Percentiles rank a stretch among this genome's conserved stretches.
phyloP scores from a whole-genome alignment of 164 flowering plant species.

The Nymphaea colorata region DNA sequence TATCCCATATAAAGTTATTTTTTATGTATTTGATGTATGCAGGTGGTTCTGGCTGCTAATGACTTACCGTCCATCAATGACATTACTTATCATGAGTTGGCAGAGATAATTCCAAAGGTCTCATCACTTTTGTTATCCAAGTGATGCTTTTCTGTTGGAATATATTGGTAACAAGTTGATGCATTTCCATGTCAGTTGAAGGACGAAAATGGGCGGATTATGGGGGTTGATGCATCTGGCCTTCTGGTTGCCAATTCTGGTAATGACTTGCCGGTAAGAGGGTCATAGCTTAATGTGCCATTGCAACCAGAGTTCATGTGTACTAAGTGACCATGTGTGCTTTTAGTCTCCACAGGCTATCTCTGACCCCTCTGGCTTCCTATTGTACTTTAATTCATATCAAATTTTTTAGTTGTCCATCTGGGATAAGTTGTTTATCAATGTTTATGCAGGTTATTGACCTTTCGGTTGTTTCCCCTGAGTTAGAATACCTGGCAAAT shows the following conservation, averaged over 20 bases:
- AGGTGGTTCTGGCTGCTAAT: slow-evolving; percentile 97
- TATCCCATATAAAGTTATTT: too few relatives aligned
- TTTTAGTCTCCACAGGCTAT: too few relatives aligned
- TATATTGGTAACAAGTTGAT: neutral
- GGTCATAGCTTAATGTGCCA: neutral
- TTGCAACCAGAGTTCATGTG: neutral
- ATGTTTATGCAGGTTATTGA: slow-evolving; percentile 66
- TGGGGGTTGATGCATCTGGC: slow-evolving; percentile 76
- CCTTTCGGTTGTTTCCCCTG: slow-evolving; percentile 72
- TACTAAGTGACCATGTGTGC: neutral
- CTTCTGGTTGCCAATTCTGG: slow-evolving; percentile 92
- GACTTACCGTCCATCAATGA: slow-evolving; percentile 96
- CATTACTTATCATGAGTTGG: slow-evolving; percentile 68
- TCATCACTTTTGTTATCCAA: neutral
- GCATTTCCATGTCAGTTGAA: slow-evolving; percentile 47
- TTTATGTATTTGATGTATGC: slow-evolving; percentile 5
- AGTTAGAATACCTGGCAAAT: slow-evolving; percentile 70
- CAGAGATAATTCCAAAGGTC: slow-evolving; percentile 87
- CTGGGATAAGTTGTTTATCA: neutral
- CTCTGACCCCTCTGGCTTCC: too few relatives aligned
- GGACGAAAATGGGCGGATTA: slow-evolving; percentile 66
- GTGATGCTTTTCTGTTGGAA: neutral
- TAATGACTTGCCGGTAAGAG: slow-evolving; percentile 93
- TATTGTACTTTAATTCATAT: neutral
- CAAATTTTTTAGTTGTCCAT: neutral